Base-by-base conservation (phyloP, 2,329 filamentous ascomycete species). In the Colletotrichum lindemuthianum region DNA sequence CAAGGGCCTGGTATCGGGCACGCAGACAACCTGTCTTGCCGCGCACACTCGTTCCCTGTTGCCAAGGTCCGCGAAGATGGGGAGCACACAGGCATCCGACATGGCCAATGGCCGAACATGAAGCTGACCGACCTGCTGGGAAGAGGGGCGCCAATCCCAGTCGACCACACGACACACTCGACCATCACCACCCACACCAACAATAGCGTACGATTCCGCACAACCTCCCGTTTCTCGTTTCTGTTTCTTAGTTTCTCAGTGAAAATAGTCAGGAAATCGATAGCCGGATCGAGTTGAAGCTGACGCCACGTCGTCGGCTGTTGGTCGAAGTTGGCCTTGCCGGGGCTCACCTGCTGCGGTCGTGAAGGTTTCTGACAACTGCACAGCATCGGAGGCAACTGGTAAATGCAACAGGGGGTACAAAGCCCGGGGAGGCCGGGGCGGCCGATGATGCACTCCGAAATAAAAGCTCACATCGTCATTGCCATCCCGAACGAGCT, bases 221-320 rank as follows among this genome's bases (percentile, higher is more conserved):
- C 16, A 40, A 43, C 34, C 34, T 16, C 48, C 51, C 40, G 39
- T 34, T 40, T 33, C 24, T 24, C 4, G 51, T 15, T 12, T 32
- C 56, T 37, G 32, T 13, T n/a, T n/a, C n/a, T n/a, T n/a, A n/a
- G n/a, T n/a, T n/a, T 24, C 39, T 37, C 45, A 45, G 39, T 34
- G 15, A 50, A 43, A 12, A 50, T 45, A 36, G 39, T 8, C 13
- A 6, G 39, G 39, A 56, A 56, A 56, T 51, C 45, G 47, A 45
- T 34, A 61, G 36, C 58, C 45, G 32, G 57, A 24, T 24, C 4
- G 24, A 24, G 51, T 60, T 51, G 32, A 48, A 51, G 51, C 39
- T 61, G 58, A 48, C 52, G 34, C 12, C 11, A n/a, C 41, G 51
- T 61, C 41, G 51, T 61, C 51, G 47, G 63, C 51, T 65, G 40